Percentiles rank a stretch among this genome's conserved stretches.
phyloP scores from a whole-genome alignment of 768 basidiomycete genomes.

The Rubroboletus pulcherrimus region DNA sequence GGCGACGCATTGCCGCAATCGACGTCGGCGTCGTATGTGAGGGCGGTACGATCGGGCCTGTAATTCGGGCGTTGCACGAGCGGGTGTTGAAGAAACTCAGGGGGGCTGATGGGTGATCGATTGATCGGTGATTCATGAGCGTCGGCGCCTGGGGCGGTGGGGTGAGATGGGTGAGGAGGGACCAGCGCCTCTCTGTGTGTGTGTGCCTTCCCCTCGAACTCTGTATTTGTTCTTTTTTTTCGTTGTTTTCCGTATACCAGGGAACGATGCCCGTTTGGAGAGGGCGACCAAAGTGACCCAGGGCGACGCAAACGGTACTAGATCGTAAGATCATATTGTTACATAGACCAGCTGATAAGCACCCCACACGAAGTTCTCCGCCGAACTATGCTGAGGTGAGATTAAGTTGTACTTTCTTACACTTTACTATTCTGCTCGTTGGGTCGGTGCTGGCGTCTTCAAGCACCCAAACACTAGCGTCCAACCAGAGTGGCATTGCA shows the following conservation, averaged over 20 bases:
- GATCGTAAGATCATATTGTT: neutral
- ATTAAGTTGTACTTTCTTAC: no score
- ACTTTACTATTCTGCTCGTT: no score
- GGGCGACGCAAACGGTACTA: no score
- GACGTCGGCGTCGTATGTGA: constrained; percentile 65
- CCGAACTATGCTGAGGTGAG: no score
- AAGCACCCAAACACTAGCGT: neutral
- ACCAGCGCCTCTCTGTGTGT: neutral
- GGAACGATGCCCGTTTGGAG: neutral
- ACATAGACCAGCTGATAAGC: neutral
- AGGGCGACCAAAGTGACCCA: neutral
- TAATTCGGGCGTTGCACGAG: constrained; percentile 49
- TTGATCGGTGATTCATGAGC: neutral
- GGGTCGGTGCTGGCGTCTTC: no score
- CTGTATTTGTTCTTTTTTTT: neutral
- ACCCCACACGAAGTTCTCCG: neutral
- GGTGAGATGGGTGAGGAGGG: neutral
- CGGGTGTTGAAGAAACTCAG: constrained; percentile 37
- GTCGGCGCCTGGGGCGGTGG: neutral
- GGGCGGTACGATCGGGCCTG: constrained; percentile 39
- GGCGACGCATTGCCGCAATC: constrained; percentile 48
- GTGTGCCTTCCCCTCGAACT: neutral
- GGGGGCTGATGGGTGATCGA: constrained; percentile 13
- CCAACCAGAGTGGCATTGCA: neutral
- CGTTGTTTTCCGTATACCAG: neutral